phyloP scores from a whole-genome alignment of 352 stramenopile species.

The Globisporangium cystogenes region DNA sequence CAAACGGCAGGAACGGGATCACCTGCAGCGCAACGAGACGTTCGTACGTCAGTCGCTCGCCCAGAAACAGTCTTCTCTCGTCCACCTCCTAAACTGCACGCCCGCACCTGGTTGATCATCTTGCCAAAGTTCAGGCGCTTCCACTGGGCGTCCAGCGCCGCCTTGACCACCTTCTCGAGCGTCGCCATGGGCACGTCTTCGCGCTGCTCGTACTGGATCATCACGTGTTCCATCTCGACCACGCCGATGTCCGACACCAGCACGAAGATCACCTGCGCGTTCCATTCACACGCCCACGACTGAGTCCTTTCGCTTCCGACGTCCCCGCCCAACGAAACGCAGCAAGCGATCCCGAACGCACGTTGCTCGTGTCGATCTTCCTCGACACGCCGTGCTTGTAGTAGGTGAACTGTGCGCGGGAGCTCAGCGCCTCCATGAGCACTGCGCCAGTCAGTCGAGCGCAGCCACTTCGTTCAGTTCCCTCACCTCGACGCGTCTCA shows the following conservation, averaged over 20 bases:
- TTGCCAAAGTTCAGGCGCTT: constrained; percentile 86
- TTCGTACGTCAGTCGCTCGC: neutral
- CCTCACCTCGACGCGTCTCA: no score
- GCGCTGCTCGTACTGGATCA: constrained; percentile 78
- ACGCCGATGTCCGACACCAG: constrained; percentile 88
- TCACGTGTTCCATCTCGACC: constrained; percentile 77
- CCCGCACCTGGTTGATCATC: constrained; percentile 75
- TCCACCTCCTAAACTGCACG: no score
- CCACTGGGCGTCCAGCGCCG: constrained; percentile 80
- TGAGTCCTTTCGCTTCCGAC: neutral
- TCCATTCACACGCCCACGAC: neutral
- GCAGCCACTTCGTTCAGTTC: neutral
- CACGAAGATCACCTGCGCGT: constrained; percentile 78
- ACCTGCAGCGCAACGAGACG: constrained; percentile 32
- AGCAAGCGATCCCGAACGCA: constrained; percentile 15
- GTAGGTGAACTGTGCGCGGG: constrained; percentile 64
- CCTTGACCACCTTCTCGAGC: constrained; percentile 75
- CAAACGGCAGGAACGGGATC: constrained; percentile 87
- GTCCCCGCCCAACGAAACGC: no score
- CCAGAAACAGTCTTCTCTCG: no score
- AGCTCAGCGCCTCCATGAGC: constrained; percentile 69
- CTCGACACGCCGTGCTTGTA: constrained; percentile 69
- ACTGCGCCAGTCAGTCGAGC: constrained; percentile 22
- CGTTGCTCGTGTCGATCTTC: constrained; percentile 70
- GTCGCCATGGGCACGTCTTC: constrained; percentile 52